Evolutionary conservation across 108 stramenopile species (phyloP), one percentile per base, ranked within the genome.

Genomic region (Hondaea fermentalgiana): DNA sequence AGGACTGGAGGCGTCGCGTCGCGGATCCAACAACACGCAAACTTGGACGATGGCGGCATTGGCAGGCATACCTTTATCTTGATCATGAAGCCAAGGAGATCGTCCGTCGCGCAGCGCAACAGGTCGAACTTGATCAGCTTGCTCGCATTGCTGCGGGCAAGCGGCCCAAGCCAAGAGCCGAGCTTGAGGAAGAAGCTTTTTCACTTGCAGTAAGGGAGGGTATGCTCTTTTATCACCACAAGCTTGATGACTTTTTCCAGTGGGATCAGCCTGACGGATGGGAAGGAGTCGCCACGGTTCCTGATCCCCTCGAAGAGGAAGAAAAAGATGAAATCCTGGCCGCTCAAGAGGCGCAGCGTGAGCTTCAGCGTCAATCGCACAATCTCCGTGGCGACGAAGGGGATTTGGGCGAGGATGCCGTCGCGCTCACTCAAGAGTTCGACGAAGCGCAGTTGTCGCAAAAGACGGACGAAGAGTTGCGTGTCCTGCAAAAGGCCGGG

Each of bases 231-330:
- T 83, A 83, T 3, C 76, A 83, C 28, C 76, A 83, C 51, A 23
- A 83, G 28, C 23, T 83, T 3, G 76, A 83, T 35, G 51, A 83
- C 3, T 25, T 83, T 53, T 83, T 21, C 51, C 76, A 83, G 28
- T 83, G 76, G 76, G 76, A 83, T 45, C 76, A 83, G 51, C 76
- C 76, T 45, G 76, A 83, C 23, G 76, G 76, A 43, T 83, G 76
- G 76, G 19, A 53, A 12, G 76, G 76, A 1, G 76, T 83, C 14
- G 76, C 76, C 8, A 83, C 49, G 6, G 49, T 83, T 6, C 76
- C 76, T 23, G 51, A 43, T 28, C 49, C 45, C 51, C 35, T 35
- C 35, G 35, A 35, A 35, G 35, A 35, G 35, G 76, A 83, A 53
- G 76, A 53, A 6, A 45, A 83, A 83, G 76, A 53, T 16, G 49